Evolutionary conservation across 768 basidiomycete genomes (phyloP).

Genomic region (Lyophyllum shimeji): DNA sequence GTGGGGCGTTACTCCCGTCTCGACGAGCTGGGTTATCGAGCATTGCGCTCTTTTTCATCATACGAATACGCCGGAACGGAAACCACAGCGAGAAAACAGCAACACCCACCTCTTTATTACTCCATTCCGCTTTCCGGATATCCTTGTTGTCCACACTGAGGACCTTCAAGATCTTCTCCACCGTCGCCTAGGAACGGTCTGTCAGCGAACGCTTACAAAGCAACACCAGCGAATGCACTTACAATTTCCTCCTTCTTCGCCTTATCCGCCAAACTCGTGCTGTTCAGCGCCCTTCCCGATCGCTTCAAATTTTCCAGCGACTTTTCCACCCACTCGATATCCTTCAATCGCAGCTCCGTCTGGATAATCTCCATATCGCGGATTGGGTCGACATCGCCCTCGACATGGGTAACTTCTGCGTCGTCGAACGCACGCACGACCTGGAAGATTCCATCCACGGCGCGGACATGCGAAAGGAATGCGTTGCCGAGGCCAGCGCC

Average conservation of each 20-base stretch:
- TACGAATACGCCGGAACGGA: conserved; percentile 2
- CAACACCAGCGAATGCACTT: conserved; percentile 21
- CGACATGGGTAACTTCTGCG: conserved; percentile 98
- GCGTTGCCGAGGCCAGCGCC: conserved; percentile 98
- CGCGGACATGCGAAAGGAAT: conserved; percentile 95
- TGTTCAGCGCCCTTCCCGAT: conserved; percentile 68
- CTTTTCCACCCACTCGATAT: conserved; percentile 99
- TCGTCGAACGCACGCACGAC: conserved; percentile 98
- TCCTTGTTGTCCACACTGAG: conserved; percentile 84
- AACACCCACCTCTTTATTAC: conserved; percentile 86
- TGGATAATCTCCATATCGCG: conserved; percentile 98
- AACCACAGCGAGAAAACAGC: background rate
- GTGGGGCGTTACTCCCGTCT: conserved; percentile 82
- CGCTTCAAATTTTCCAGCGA: conserved; percentile 77
- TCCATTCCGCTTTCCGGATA: conserved; percentile 92
- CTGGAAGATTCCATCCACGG: conserved; percentile 99
- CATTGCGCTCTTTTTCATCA: conserved; percentile 75
- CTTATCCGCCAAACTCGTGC: conserved; percentile 82
- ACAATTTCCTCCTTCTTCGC: conserved; percentile 97
- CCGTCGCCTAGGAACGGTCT: conserved; percentile 66
- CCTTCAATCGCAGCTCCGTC: conserved; percentile 92
- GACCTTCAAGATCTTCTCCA: conserved; percentile 82
- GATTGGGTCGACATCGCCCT: conserved; percentile 93
- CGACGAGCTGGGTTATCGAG: conserved; percentile 91
- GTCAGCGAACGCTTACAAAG: too few species aligned